A percentile compares a stretch with the other conserved stretches of the same genome.
Conservation (phyloP, 2,329 filamentous ascomycete genomes). For the Penicillium capsulatum region DNA sequence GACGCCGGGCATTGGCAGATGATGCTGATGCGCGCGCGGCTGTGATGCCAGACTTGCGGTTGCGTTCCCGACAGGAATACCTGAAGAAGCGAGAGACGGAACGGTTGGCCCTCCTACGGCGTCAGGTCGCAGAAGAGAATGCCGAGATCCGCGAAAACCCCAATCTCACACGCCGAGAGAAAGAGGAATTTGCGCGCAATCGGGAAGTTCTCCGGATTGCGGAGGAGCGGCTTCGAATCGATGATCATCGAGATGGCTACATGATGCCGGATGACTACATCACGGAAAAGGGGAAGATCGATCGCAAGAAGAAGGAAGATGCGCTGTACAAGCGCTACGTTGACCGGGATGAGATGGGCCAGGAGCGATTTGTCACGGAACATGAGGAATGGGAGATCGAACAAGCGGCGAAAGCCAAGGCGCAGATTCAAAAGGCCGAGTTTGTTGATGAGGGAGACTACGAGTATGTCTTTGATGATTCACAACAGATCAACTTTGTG, state of each 20-base stretch:
- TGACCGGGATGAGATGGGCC: conserved; percentile 78
- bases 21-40: conserved; percentile 64
- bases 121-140: conserved; percentile 85
- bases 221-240: conserved; percentile 79
- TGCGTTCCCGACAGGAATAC: conserved; percentile 86
- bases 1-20: conserved; percentile 61
- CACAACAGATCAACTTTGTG: conserved; percentile 80
- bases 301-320: conserved; percentile 80
- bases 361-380: conserved; percentile 86
- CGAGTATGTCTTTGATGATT: conserved; percentile 87
- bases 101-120: conserved; percentile 76
- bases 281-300: conserved; percentile 85
- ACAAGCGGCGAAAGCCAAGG: conserved; percentile 80
- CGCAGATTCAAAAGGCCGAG: conserved; percentile 72
- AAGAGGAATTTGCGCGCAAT: conserved; percentile 83
- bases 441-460: conserved; percentile 77
- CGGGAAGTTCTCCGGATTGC: conserved; percentile 74
- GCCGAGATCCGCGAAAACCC: conserved; percentile 74
- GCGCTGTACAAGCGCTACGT: conserved; percentile 87
- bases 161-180: conserved; percentile 70
- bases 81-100: conserved; percentile 88
- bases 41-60: conserved; percentile 73
- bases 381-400: conserved; percentile 95
- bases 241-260: conserved; percentile 90
- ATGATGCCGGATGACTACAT: conserved; percentile 92